phyloP scores from a whole-genome alignment of 306 rosid genomes.

The Glycine latifolia region DNA sequence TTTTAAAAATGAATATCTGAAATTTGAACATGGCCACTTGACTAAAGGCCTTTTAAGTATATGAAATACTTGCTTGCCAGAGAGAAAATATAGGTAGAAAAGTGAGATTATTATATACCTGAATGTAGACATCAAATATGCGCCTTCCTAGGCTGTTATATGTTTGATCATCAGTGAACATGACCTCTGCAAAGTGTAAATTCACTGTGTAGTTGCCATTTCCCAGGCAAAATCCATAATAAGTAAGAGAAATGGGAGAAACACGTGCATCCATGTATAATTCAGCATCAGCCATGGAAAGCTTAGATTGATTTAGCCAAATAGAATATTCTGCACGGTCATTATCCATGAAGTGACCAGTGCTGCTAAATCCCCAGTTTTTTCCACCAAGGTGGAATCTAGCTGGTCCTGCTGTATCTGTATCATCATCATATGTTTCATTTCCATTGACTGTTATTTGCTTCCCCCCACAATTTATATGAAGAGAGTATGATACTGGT shows the following conservation, averaged over 20 bases:
- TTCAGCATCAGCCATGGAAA: conserved; percentile 39
- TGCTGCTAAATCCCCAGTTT: background rate
- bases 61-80: background rate
- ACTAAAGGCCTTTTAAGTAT: background rate
- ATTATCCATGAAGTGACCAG: conserved; percentile 15
- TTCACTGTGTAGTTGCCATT: conserved; percentile 13
- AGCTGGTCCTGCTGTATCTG: background rate
- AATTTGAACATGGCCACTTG: too few species aligned
- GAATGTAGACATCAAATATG: background rate
- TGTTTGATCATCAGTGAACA: conserved; percentile 38
- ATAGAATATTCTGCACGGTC: background rate
- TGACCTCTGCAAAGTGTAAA: conserved; percentile 38
- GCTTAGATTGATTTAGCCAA: background rate
- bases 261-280: conserved; percentile 61
- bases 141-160: conserved; percentile 36
- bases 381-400: background rate
- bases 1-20: too few species aligned
- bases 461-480: background rate
- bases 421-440: background rate
- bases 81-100: background rate
- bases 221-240: conserved; percentile 38
- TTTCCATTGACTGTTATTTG: background rate
- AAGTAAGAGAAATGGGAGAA: conserved; percentile 44
- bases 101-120: too few species aligned
- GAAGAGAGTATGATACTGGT: background rate